These are phyloP conservation scores for Aspergillus asperescens DNA, from an alignment of 495 filamentous ascomycete genomes.

Conservation along the genomic window DNA sequence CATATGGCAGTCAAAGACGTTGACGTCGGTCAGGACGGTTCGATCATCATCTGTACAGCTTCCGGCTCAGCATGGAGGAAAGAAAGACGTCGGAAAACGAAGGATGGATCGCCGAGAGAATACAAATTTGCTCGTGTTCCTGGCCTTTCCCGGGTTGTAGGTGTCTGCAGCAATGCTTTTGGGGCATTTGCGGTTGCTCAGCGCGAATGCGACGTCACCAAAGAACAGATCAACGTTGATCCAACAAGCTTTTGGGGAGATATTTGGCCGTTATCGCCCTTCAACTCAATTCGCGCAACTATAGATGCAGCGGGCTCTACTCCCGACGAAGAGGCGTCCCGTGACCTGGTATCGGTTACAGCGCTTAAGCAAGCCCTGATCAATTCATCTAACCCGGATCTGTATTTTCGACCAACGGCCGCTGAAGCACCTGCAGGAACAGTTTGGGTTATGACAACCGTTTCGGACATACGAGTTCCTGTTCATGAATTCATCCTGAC, in stretches of 20 bases:
- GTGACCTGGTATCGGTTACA: conserved; percentile 21
- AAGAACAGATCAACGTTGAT: conserved; percentile 62
- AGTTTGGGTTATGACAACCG: conserved; percentile 49
- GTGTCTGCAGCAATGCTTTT: conserved; percentile 79
- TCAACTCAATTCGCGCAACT: conserved; percentile 30
- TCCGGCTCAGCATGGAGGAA: conserved; percentile 90
- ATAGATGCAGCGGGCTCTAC: conserved; percentile 5
- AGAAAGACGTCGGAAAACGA: conserved; percentile 71
- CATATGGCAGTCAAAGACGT: conserved; percentile 85
- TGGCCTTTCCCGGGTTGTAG: conserved; percentile 73
- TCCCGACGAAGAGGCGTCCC: conserved; percentile 12
- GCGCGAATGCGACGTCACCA: conserved; percentile 76
- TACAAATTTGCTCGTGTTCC: conserved; percentile 91
- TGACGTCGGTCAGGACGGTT: conserved; percentile 85
- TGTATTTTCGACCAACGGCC: conserved; percentile 38
- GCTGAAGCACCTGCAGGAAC: conserved; percentile 27
- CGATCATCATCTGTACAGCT: conserved; percentile 87
- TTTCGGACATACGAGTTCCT: conserved; percentile 64
- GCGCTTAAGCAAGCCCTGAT: conserved; percentile 44
- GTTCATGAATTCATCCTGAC: conserved; percentile 76
- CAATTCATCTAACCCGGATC: conserved; percentile 51
- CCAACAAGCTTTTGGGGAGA: conserved; percentile 67
- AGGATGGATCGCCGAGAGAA: conserved; percentile 64
- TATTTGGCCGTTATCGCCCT: conserved; percentile 60
- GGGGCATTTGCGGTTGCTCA: conserved; percentile 86